A percentile compares a stretch with the other conserved stretches of the same genome.
Evolutionary conservation across 371 early-diverging fungal genomes (phyloP).

Genomic region (Fennellomyces sp.): DNA sequence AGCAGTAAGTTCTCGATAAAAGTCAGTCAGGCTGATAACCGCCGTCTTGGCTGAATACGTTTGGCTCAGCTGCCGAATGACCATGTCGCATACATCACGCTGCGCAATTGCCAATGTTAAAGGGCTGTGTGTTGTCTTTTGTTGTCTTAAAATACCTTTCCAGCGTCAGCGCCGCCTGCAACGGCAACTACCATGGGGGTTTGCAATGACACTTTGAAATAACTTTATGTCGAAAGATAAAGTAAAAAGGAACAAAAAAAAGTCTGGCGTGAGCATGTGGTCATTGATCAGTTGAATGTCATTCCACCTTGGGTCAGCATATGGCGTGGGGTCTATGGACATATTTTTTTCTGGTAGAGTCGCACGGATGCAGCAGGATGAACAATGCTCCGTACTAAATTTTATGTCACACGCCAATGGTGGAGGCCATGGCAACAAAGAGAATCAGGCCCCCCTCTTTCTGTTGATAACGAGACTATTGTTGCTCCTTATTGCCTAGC

Average conservation of each 20-base stretch:
- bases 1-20: slow-evolving; percentile 53
- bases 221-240: slow-evolving; percentile 14
- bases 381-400: no score
- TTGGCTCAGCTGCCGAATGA: slow-evolving; percentile 25
- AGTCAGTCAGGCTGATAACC: slow-evolving; percentile 55
- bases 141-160: slow-evolving; percentile 31
- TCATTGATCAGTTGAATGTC: not conserved
- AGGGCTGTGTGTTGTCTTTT: not conserved
- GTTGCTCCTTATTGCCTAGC: no score
- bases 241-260: not conserved
- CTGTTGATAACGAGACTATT: no score
- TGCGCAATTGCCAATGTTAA: not conserved
- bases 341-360: slow-evolving; percentile 13
- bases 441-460: no score
- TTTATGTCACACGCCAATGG: no score
- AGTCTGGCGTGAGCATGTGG: not conserved
- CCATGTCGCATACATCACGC: slow-evolving; percentile 29
- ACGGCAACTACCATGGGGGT: slow-evolving; percentile 47
- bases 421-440: no score
- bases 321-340: slow-evolving; percentile 48
- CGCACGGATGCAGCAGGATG: not conserved
- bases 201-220: slow-evolving; percentile 45
- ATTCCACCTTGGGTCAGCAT: slow-evolving; percentile 44
- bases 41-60: slow-evolving; percentile 37
- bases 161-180: slow-evolving; percentile 48